Evolutionary conservation across 371 early-diverging fungal species (phyloP), one percentile per base, ranked within the genome.

Genomic region (Mortierella sp.): DNA sequence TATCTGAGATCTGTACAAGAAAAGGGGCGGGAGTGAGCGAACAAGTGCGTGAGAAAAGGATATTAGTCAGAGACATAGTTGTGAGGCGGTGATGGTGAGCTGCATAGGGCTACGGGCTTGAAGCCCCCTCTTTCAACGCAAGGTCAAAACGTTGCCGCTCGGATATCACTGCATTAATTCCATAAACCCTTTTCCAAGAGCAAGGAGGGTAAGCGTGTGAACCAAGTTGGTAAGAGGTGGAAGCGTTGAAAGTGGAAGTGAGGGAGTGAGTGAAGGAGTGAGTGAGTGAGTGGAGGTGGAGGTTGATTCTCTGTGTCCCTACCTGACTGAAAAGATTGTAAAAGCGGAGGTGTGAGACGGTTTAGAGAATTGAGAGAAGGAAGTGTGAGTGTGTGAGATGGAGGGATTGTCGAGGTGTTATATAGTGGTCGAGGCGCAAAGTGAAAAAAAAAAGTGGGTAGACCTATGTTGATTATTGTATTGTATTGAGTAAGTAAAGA

Each of bases 91-190:
- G 54, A 4, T 28, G 28, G 28, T 4, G 54, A 26, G 18, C 11
- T 1, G 54, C 51, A 51, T 51, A 0, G 22, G 51, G 51, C 20
- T 1, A 14, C 1, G 22, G 43, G 14, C 9, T 11, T 6, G 9
- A 5, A 40, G 9, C 16, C 51, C n/a, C n/a, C 51, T 51, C 51
- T 51, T 51, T 51, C 51, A 1, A 51, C 2, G 54, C 6, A 26
- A 8, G 54, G 54, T 54, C 54, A 22, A 3, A 54, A 54, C 54
- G 54, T 28, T 54, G 54, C 54, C 54, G 54, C 54, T 54, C 54
- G 54, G 54, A 54, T 54, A 54, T 20, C 54, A 26, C 10, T 54
- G 54, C 54, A 54, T 54, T 54, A 54, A 54, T 54, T 54, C 54
- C 22, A 51, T 8, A 18, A 51, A 45, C 18, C 18, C 47, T 14